phyloP scores from a whole-genome alignment of 768 basidiomycete species.

The Suillus americanus region DNA sequence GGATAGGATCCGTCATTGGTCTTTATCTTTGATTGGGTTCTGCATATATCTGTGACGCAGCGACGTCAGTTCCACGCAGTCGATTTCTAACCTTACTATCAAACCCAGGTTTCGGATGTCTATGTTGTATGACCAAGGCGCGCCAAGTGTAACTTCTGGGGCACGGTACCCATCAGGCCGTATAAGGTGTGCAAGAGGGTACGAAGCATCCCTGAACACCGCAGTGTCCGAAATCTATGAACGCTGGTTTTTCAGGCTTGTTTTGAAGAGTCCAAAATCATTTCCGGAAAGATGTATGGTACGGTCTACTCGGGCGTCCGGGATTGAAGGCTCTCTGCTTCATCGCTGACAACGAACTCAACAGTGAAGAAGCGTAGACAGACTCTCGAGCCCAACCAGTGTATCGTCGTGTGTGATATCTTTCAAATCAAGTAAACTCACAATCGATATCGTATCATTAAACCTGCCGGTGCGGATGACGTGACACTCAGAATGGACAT shows the following conservation, averaged over 20 bases:
- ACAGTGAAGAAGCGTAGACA: neutral
- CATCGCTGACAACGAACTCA: neutral
- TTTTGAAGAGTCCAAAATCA: neutral
- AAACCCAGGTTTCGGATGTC: conserved; percentile 28
- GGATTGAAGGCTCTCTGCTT: neutral
- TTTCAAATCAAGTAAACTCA: neutral
- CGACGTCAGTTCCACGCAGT: neutral
- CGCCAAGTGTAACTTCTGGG: conserved; percentile 22
- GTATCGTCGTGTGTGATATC: neutral
- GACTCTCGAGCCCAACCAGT: neutral
- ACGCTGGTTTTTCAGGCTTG: neutral
- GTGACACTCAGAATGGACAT: neutral
- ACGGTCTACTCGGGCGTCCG: neutral
- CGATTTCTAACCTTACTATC: conserved; percentile 6
- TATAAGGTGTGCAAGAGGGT: neutral
- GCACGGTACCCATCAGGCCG: conserved; percentile 15
- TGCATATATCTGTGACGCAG: neutral
- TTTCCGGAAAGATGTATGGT: neutral
- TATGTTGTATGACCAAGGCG: conserved; percentile 13
- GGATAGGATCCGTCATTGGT: neutral
- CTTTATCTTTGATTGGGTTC: neutral
- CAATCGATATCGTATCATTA: neutral
- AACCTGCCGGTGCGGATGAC: neutral
- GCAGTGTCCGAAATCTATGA: neutral
- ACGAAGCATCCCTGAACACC: neutral